phyloP scores from a whole-genome alignment of 129 eudicot genomes.

The Silybum marianum region DNA sequence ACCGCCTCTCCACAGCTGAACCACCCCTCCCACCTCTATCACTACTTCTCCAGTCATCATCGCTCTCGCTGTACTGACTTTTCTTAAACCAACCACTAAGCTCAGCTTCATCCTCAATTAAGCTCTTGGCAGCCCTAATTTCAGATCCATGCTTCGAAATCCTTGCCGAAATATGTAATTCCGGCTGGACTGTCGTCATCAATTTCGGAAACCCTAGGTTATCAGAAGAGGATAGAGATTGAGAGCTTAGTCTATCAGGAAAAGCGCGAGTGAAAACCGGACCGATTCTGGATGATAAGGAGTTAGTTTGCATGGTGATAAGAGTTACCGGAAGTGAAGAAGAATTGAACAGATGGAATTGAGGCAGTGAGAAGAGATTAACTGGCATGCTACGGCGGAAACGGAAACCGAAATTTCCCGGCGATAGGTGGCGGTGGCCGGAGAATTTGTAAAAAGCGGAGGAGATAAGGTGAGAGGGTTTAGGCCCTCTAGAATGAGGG shows the following conservation, averaged over 20 bases:
- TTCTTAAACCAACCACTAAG: slow-evolving; percentile 65
- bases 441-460: slow-evolving; percentile 13
- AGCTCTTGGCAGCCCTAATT: slow-evolving; percentile 51
- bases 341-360: slow-evolving; percentile 42
- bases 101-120: slow-evolving; percentile 81
- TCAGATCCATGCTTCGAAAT: slow-evolving; percentile 28
- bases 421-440: slow-evolving; percentile 1
- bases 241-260: slow-evolving; percentile 54
- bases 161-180: background rate
- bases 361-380: slow-evolving; percentile 31
- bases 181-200: background rate
- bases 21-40: slow-evolving; percentile 37
- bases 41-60: slow-evolving; percentile 29
- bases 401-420: slow-evolving; percentile 11
- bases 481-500: slow-evolving; percentile 42
- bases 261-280: slow-evolving; percentile 51
- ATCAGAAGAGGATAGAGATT: slow-evolving; percentile 34
- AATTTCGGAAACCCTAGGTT: slow-evolving; percentile 34
- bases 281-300: slow-evolving; percentile 21
- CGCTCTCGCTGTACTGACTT: slow-evolving; percentile 39
- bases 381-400: slow-evolving; percentile 49
- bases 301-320: slow-evolving; percentile 43
- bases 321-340: slow-evolving; percentile 44
- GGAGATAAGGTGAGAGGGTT: slow-evolving; percentile 39
- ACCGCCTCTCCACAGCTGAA: slow-evolving; percentile 26